These are phyloP conservation scores for Hypericum perforatum DNA, from an alignment of 345 rosid species.

Conservation along the genomic window DNA sequence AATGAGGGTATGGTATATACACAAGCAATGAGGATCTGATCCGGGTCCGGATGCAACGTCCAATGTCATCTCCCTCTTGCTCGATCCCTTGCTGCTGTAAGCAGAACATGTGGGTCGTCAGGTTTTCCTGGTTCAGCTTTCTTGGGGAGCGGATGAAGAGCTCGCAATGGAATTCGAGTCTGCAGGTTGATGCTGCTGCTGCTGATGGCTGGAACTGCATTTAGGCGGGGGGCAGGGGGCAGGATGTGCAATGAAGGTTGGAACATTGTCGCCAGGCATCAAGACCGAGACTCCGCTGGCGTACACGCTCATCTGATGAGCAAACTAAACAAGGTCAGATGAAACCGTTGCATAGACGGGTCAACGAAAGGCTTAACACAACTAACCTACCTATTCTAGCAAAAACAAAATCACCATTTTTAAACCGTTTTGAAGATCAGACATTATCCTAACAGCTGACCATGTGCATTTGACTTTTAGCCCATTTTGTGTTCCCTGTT, in stretches of 20 bases:
- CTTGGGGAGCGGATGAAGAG: conserved; percentile 14
- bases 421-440: conserved; percentile 5
- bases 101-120: too few relatives aligned
- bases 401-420: too few relatives aligned
- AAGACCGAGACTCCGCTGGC: conserved; percentile 74
- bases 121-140: conserved; percentile 6
- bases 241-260: conserved; percentile 74
- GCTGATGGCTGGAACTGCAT: conserved; percentile 15
- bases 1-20: too few relatives aligned
- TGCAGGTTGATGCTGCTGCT: conserved; percentile 9
- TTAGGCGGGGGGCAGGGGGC: conserved; percentile 48
- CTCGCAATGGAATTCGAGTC: conserved; percentile 1
- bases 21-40: too few relatives aligned
- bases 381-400: too few relatives aligned
- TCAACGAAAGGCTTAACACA: too few relatives aligned
- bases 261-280: conserved; percentile 90
- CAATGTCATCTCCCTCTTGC: too few relatives aligned
- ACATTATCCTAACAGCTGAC: conserved; percentile 4
- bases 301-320: conserved; percentile 61
- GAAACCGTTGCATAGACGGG: neutral
- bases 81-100: too few relatives aligned
- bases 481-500: neutral
- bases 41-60: too few relatives aligned
- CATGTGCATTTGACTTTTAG: conserved; percentile 13
- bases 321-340: neutral